Base-by-base conservation (phyloP, 1,284 basidiomycete species). In the Boletus smithii region DNA sequence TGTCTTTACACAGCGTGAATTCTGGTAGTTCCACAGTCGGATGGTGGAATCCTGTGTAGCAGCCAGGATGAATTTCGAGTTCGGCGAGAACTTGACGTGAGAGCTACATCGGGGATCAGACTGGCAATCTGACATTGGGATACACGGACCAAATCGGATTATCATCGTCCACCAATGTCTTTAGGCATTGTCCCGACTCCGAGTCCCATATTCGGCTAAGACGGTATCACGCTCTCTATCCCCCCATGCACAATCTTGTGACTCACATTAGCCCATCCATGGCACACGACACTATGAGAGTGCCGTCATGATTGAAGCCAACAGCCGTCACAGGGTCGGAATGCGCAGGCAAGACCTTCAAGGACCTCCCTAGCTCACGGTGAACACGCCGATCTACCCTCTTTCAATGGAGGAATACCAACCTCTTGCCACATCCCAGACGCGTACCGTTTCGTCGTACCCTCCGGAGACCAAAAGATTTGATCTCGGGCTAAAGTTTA, bases 381-480 rank as follows among this genome's bases (percentile, higher is more conserved):
- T 48, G 31, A 50, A 40, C 30, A 30, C 4, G 8, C 30, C 27
- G 2, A 41, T 33, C 39, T 13, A 14, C 11, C 10, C 17, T 29
- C n/a, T 44, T 22, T 33, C 8, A 20, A 31, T 22, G n/a, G 24
- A 40, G 11, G 35, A 35, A 33, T 22, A 44, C 51, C n/a, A 53
- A 89, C 90, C 91, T 77, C 84, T 75, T 26, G 86, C 81, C n/a
- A 95, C 84, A 63, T 98, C 94, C 95, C 95, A 99, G 4, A 98
- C 76, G 32, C 92, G 81, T 8, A 97, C 90, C 9, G 90, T 92
- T 73, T 99, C 95, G 59, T 99, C 95, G 59, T 91, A 95, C 1
- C 88, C 87, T 13, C 95, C 95, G 20, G 91, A 95, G 10, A 89
- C 95, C 29, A 98, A 72, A 27, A 99, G 72, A 62, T 93, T 95